Evolutionary conservation across 2,329 filamentous ascomycete species (phyloP), one percentile per base, ranked within the genome.

Genomic region (Juglanconis sp.): DNA sequence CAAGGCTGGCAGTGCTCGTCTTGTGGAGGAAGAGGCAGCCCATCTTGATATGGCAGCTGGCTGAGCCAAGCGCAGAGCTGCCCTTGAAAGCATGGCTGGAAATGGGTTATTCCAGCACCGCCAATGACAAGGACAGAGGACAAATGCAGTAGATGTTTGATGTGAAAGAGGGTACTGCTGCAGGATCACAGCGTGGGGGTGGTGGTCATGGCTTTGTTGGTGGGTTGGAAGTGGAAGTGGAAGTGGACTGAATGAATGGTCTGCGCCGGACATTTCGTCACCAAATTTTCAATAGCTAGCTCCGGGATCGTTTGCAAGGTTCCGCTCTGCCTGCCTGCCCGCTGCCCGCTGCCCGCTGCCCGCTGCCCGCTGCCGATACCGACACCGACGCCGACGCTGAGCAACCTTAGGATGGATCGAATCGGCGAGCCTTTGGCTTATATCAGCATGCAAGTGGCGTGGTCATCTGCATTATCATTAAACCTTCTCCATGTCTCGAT

Each of bases 41-140:
- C 70, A 66, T 60, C 69, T 67, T 9, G 67, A 65, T 31, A 74
- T 67, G 56, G 69, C 67, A 40, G 69, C 69, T 57, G 69, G 67
- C 59, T 71, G 72, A 67, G 71, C 71, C 61, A 72, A 72, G 68
- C 72, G 74, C 69, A 69, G 67, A 54, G 75, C 68, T 61, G 72
- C 70, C 71, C 74, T 71, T 44, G 74, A 72, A 65, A 77, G 65
- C 75, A 78, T 78, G 66, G 65, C 36, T 71, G 32, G 36, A 55
- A 15, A 11, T 32, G 24, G 15, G 42, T 38, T 32, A 50, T 35
- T 50, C n/a, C 17, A 50, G 47, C 42, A 32, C 32, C 17, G 17
- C 17, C 44, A 24, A 46, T 17, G 15, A 30, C 40, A 51, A 57
- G 40, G 49, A 30, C 30, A 32, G 30, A 61, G 48, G 35, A 15